Conservation (phyloP, 345 rosid species). For the Citrus glauca region DNA sequence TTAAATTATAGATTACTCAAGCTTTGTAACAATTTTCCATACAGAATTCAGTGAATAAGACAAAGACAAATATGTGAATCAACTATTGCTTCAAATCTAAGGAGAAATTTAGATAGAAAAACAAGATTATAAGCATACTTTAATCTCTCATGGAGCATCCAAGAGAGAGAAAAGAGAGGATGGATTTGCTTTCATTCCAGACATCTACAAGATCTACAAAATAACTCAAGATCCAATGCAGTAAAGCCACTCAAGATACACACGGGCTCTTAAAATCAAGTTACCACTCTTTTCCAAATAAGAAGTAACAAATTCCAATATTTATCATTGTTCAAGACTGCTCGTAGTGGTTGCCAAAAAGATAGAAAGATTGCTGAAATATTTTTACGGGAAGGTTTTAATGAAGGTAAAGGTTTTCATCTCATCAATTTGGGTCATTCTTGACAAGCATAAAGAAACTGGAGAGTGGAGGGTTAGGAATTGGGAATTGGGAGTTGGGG, state of each 20-base stretch:
- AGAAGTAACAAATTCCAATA: background rate
- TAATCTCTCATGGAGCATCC: background rate
- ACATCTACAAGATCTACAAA: background rate
- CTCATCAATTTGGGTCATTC: background rate
- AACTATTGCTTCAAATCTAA: background rate
- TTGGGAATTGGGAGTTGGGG: background rate
- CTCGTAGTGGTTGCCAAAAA: background rate
- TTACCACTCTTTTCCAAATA: background rate
- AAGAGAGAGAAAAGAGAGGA: background rate
- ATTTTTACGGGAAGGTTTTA: background rate
- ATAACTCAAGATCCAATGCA: background rate
- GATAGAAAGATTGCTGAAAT: background rate
- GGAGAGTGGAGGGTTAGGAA: background rate
- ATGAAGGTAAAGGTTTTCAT: background rate
- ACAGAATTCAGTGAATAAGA: background rate
- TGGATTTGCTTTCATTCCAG: background rate
- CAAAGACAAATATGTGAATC: background rate
- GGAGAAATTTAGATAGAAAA: background rate
- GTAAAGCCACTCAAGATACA: too few species aligned
- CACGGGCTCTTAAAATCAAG: background rate
- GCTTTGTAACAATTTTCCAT: background rate
- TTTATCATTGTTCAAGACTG: background rate
- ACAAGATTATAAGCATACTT: background rate
- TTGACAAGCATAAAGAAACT: background rate
- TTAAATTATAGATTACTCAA: background rate